These are phyloP conservation scores for Ceratobasidium sp. DNA, from an alignment of 1,284 basidiomycete species.

Conservation along the genomic window DNA sequence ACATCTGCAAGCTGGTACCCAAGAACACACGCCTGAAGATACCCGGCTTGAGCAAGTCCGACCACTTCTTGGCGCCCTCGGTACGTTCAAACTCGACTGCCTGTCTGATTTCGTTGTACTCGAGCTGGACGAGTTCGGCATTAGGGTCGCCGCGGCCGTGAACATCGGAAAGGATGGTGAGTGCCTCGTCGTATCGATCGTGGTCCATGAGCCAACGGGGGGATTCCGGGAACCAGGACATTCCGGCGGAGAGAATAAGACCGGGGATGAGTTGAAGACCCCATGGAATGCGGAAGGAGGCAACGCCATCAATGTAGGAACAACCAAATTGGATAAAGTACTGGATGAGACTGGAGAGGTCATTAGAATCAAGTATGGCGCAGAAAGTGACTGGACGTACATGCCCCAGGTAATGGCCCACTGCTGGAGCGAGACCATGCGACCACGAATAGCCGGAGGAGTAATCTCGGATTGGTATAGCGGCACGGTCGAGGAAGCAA, in stretches of 20 bases:
- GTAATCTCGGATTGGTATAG: constrained; percentile 75
- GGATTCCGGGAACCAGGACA: constrained; percentile 53
- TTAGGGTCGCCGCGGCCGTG: constrained; percentile 74
- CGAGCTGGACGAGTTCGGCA: constrained; percentile 74
- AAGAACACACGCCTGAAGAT: constrained; percentile 66
- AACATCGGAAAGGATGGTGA: constrained; percentile 78
- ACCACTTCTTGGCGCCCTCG: constrained; percentile 73
- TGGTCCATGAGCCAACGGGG: constrained; percentile 75
- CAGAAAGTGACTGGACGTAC: constrained; percentile 43
- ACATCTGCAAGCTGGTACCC: constrained; percentile 66
- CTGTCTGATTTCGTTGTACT: constrained; percentile 79
- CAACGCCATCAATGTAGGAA: constrained; percentile 71
- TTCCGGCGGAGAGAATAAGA: constrained; percentile 70
- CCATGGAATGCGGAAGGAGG: constrained; percentile 82
- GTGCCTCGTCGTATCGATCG: constrained; percentile 66
- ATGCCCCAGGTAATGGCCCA: constrained; percentile 54
- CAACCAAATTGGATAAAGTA: constrained; percentile 59
- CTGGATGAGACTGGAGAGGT: constrained; percentile 25
- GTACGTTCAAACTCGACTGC: constrained; percentile 75
- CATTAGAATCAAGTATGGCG: background rate
- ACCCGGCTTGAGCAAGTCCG: constrained; percentile 68
- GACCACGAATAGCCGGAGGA: constrained; percentile 70
- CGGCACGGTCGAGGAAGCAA: constrained; percentile 66
- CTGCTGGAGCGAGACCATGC: constrained; percentile 78
- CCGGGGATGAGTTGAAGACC: constrained; percentile 79